phyloP scores from a whole-genome alignment of 176 grass and related monocot genomes.

The Chrysopogon serrulatus region DNA sequence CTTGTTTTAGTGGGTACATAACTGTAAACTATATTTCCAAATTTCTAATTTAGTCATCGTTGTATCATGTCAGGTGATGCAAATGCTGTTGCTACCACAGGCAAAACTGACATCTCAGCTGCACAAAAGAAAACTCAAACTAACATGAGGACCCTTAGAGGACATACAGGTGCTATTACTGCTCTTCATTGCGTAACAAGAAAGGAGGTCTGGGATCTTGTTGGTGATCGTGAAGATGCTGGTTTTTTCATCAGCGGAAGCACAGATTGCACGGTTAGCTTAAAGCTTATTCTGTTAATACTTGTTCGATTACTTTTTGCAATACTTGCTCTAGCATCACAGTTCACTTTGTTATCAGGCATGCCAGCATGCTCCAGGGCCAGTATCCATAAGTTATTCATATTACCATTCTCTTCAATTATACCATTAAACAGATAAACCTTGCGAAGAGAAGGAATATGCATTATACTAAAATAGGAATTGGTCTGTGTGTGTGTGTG shows the following conservation, averaged over 20 bases:
- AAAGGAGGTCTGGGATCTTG: conserved; percentile 99
- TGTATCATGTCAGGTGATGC: conserved; percentile 54
- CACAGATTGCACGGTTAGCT: conserved; percentile 92
- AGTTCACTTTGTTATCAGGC: conserved; percentile 14
- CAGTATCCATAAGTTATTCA: neutral
- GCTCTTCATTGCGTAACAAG: conserved; percentile 91
- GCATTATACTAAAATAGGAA: neutral
- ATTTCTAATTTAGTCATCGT: conserved; percentile 8
- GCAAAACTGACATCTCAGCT: conserved; percentile 58
- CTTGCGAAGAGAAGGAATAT: conserved; percentile 3
- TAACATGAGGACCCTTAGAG: conserved; percentile 93
- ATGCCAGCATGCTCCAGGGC: conserved; percentile 1
- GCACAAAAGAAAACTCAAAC: conserved; percentile 89
- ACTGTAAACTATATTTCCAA: neutral
- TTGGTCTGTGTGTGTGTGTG: neutral
- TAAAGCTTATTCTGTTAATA: conserved; percentile 14
- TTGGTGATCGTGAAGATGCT: conserved; percentile 99
- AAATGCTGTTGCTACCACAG: conserved; percentile 44
- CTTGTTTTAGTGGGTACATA: neutral
- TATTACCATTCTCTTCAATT: neutral
- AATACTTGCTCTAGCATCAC: conserved; percentile 15
- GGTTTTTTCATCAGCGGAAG: conserved; percentile 99
- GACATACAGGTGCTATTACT: conserved; percentile 93
- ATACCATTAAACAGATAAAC: neutral
- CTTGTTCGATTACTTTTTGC: neutral